phyloP scores from a whole-genome alignment of 192 early-diverging fungal species.

The Cladochytrium replicatum region DNA sequence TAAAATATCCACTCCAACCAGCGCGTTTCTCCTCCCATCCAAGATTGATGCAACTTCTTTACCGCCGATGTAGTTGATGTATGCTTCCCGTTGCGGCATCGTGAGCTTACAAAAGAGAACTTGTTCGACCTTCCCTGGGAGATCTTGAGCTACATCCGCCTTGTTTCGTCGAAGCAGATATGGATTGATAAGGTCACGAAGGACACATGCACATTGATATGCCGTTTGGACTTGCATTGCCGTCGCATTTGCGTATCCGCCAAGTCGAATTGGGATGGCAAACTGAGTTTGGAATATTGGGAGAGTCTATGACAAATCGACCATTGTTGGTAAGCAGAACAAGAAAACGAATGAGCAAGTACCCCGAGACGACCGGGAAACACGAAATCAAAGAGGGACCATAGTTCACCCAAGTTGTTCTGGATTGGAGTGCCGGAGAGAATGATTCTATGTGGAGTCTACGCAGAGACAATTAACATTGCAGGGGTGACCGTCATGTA shows the following conservation, averaged over 20 bases:
- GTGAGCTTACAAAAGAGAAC: conserved; percentile 87
- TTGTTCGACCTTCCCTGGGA: conserved; percentile 87
- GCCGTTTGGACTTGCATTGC: conserved; percentile 87
- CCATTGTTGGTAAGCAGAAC: background rate
- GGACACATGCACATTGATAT: conserved; percentile 81
- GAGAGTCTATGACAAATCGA: conserved; percentile 50
- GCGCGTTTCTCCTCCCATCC: conserved; percentile 65
- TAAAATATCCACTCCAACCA: conserved; percentile 84
- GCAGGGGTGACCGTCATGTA: background rate
- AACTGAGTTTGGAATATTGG: conserved; percentile 85
- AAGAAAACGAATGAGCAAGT: background rate
- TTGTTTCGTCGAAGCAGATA: conserved; percentile 89
- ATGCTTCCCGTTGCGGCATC: conserved; percentile 42
- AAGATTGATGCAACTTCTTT: conserved; percentile 74
- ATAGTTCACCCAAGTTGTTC: conserved; percentile 44
- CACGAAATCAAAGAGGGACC: conserved; percentile 49
- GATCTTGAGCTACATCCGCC: conserved; percentile 77
- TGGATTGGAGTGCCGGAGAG: conserved; percentile 55
- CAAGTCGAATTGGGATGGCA: conserved; percentile 81
- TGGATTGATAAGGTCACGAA: conserved; percentile 87
- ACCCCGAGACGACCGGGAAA: conserved; percentile 47
- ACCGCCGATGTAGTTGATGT: conserved; percentile 27
- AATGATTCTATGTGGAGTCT: conserved; percentile 42
- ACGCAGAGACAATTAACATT: background rate
- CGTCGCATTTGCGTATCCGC: conserved; percentile 86